A percentile compares a stretch with the other conserved stretches of the same genome.
Conservation (phyloP, 768 basidiomycete genomes). For the Strobilomyces dryophilus region DNA sequence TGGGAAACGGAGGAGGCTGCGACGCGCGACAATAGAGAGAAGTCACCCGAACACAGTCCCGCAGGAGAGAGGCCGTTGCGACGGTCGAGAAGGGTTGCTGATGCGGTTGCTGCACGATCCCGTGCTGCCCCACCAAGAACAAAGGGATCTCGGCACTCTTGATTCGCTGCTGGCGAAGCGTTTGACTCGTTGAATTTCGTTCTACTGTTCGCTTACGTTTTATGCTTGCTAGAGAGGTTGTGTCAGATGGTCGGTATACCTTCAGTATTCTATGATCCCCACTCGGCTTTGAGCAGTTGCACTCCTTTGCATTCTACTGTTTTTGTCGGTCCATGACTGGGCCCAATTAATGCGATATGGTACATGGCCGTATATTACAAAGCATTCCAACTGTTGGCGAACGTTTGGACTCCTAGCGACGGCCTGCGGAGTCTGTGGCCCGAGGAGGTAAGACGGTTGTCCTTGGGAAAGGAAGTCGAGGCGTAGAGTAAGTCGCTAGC, state of each 20-base stretch:
- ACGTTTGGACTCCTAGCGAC: background rate
- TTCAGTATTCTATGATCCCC: slow-evolving; percentile 25
- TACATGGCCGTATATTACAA: slow-evolving; percentile 15
- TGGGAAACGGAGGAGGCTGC: slow-evolving; percentile 40
- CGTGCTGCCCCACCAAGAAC: slow-evolving; percentile 35
- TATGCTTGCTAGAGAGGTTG: slow-evolving; percentile 21
- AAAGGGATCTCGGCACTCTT: slow-evolving; percentile 26
- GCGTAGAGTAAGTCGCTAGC: slow-evolving; percentile 11
- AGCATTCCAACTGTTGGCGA: slow-evolving; percentile 2
- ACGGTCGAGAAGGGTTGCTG: slow-evolving; percentile 67
- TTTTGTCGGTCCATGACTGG: slow-evolving; percentile 10
- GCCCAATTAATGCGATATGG: slow-evolving; percentile 18
- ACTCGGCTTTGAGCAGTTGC: slow-evolving; percentile 16
- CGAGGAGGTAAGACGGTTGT: slow-evolving; percentile 8
- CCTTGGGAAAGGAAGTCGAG: slow-evolving; percentile 23
- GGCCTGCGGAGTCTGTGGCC: background rate
- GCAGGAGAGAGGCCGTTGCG: slow-evolving; percentile 15
- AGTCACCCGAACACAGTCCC: background rate
- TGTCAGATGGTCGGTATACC: slow-evolving; percentile 25
- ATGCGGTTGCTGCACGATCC: slow-evolving; percentile 48
- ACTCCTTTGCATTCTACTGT: slow-evolving; percentile 7
- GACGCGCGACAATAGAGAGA: slow-evolving; percentile 9
- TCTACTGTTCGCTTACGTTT: slow-evolving; percentile 3
- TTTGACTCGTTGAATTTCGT: slow-evolving; percentile 9
- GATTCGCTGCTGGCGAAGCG: slow-evolving; percentile 7